These are phyloP conservation scores for Stachybotrys echinatus DNA, from an alignment of 2,329 filamentous ascomycete species.

Conservation along the genomic window DNA sequence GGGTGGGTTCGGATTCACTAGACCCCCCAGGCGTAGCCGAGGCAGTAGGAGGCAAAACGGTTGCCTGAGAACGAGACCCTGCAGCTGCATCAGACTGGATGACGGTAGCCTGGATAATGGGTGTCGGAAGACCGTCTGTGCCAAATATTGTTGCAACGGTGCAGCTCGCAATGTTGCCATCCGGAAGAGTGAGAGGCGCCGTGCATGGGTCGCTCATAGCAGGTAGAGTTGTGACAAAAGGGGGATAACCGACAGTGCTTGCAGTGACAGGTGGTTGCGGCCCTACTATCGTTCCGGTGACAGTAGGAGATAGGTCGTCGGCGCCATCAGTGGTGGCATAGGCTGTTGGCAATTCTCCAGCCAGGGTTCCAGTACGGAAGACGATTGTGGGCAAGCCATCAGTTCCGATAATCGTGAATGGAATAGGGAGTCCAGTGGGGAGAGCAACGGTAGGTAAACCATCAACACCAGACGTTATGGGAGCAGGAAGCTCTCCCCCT, in stretches of 20 bases:
- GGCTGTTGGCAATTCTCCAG: background rate
- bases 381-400: background rate
- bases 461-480: conserved; percentile 8
- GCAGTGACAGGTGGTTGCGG: background rate
- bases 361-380: background rate
- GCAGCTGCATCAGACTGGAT: conserved; percentile 1
- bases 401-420: background rate
- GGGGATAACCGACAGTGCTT: background rate
- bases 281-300: background rate
- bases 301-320: background rate
- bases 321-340: background rate
- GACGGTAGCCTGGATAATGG: background rate
- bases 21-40: background rate
- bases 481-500: background rate
- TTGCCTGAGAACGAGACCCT: conserved; percentile 8
- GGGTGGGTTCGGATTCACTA: background rate
- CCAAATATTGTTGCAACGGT: conserved; percentile 22
- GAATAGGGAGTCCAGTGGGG: background rate
- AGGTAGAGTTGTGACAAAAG: background rate
- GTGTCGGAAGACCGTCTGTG: conserved; percentile 15
- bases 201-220: background rate
- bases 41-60: background rate
- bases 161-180: conserved; percentile 19
- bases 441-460: conserved; percentile 11
- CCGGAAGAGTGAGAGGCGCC: background rate